Evolutionary conservation across 768 basidiomycete genomes (phyloP), one percentile per base, ranked within the genome.

Genomic region (Collybia nuda): DNA sequence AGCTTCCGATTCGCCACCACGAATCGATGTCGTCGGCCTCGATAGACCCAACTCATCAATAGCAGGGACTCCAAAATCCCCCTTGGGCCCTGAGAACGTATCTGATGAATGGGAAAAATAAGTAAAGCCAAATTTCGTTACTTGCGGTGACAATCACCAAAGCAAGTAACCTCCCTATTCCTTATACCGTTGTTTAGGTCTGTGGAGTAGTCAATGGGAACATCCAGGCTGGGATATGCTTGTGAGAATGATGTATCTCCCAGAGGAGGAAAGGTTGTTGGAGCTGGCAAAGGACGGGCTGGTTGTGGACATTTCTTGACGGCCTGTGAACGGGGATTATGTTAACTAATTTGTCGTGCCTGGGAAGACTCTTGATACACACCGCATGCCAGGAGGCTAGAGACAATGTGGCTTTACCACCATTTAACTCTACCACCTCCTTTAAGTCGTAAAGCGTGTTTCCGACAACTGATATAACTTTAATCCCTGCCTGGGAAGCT

Each of bases 401-500:
- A 45, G 45, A 53, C 39, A 56, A 41, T 29, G 56, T 54, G 37
- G 50, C 56, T 46, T 56, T 58, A 44, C 56, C 53, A 44, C 50
- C 51, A 40, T 52, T 48, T 37, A 32, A 39, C 47, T 48, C 19
- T 40, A 50, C 43, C 46, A 47, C 40, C 38, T 19, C 26, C 50
- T 49, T 49, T 50, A 52, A 47, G 24, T 43, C 52, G 39, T 53
- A 43, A 23, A 51, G 44, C 40, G 49, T 53, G 49, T 58, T 49
- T 37, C 35, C 35, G 29, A 50, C 36, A 53, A 56, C 35, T 29
- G 41, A 38, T 41, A 55, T 37, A 47, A 57, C 53, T 38, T 51
- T 50, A 46, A 58, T 52, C 19, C 52, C 53, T 38, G 44, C 52
- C 43, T 61, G 54, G 44, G 49, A 48, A 48, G 55, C 59, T 15